Evolutionary conservation across 2,329 filamentous ascomycete species (phyloP).

Genomic region (Diaporthe destruens): DNA sequence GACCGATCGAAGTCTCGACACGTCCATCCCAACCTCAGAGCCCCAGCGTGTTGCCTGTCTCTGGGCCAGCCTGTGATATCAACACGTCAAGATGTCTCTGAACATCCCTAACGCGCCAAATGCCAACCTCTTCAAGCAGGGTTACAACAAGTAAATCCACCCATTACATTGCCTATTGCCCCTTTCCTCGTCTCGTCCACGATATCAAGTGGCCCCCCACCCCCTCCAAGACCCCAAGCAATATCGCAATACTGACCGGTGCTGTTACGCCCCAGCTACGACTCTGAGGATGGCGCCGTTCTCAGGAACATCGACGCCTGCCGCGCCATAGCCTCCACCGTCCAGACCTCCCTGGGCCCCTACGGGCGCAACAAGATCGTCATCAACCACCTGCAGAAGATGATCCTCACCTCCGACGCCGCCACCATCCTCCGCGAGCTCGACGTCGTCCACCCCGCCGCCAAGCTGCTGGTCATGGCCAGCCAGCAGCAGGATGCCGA

Average conservation of each 20-base stretch:
- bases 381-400: conserved; percentile 99
- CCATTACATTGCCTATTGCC: conserved; percentile 36
- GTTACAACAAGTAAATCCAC: conserved; percentile 88
- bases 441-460: conserved; percentile 97
- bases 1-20: conserved; percentile 12
- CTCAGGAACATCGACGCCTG: conserved; percentile 99
- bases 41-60: conserved; percentile 17
- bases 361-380: conserved; percentile 99
- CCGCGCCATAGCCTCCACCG: conserved; percentile 92
- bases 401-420: conserved; percentile 98
- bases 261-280: conserved; percentile 76
- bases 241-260: conserved; percentile 31
- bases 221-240: conserved; percentile 27
- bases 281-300: conserved; percentile 98
- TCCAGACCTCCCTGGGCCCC: conserved; percentile 95
- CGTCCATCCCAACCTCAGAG: conserved; percentile 18
- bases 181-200: conserved; percentile 40
- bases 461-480: conserved; percentile 98
- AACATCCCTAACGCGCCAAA: conserved; percentile 96
- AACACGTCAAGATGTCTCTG: conserved; percentile 80
- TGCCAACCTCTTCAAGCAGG: conserved; percentile 91
- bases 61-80: conserved; percentile 20
- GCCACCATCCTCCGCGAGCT: conserved; percentile 97
- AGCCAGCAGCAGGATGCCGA: conserved; percentile 98
- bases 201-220: background rate